Conservation (phyloP, 768 basidiomycete genomes). For the Clitopilus hobsonii region DNA sequence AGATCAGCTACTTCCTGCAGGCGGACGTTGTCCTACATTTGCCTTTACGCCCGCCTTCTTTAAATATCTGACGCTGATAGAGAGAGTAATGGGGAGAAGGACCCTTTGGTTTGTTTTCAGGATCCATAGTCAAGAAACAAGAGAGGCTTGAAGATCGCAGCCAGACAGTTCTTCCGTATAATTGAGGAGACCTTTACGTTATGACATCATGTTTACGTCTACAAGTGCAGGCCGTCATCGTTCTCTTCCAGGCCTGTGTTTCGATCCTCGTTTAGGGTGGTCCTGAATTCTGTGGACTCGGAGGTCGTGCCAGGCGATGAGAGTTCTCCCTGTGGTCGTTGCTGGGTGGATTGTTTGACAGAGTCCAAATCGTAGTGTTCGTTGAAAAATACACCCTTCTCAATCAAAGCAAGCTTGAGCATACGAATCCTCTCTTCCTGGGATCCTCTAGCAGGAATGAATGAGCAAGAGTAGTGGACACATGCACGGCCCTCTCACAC, state of each 20-base stretch:
- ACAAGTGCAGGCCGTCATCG: not conserved
- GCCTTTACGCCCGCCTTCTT: not conserved
- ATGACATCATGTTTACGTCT: not conserved
- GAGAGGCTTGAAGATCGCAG: too few relatives aligned
- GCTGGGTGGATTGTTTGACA: not conserved
- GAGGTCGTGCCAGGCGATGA: too few relatives aligned
- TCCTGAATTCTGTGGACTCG: not conserved
- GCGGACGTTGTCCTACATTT: not conserved
- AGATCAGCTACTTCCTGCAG: not conserved
- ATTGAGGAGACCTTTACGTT: not conserved
- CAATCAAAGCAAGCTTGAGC: slow-evolving; percentile 56
- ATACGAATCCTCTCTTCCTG: slow-evolving; percentile 76
- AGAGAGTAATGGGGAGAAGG: not conserved
- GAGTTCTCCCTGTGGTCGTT: not conserved
- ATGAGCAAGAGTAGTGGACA: not conserved
- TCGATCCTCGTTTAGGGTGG: not conserved
- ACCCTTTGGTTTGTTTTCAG: not conserved
- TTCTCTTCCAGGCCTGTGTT: not conserved
- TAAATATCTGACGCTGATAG: not conserved
- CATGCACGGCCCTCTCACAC: slow-evolving; percentile 42
- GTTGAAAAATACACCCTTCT: slow-evolving; percentile 46
- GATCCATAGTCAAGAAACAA: not conserved
- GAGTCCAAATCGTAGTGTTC: not conserved
- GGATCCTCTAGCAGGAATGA: slow-evolving; percentile 46
- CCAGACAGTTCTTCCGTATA: too few relatives aligned